phyloP scores from a whole-genome alignment of 306 rosid genomes.

The Delonix regia region DNA sequence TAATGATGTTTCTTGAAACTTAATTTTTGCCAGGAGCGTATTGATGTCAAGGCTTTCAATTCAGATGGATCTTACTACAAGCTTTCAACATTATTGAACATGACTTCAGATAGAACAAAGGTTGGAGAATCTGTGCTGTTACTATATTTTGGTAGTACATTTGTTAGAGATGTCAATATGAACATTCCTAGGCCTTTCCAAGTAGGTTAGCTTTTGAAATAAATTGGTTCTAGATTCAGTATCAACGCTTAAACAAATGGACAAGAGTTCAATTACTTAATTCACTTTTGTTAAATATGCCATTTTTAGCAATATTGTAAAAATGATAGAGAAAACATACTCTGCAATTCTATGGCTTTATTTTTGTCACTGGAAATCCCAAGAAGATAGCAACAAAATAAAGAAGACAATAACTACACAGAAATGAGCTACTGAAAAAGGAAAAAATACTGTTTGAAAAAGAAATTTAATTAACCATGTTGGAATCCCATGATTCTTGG shows the following conservation, averaged over 20 bases:
- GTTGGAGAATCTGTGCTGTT: constrained; percentile 43
- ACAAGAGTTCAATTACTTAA: neutral
- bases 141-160: constrained; percentile 13
- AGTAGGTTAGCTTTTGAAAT: neutral
- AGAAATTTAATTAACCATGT: no score
- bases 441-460: no score
- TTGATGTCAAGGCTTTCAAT: constrained; percentile 84
- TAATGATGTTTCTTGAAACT: constrained; percentile 41
- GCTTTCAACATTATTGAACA: constrained; percentile 80
- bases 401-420: no score
- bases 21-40: constrained; percentile 67
- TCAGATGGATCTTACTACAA: constrained; percentile 93
- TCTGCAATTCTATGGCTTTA: no score
- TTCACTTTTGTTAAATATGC: neutral
- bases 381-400: no score
- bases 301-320: neutral
- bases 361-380: no score
- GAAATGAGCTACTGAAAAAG: no score
- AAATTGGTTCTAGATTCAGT: neutral
- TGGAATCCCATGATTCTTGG: no score
- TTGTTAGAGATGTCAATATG: neutral
- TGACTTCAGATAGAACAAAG: constrained; percentile 98
- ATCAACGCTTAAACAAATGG: neutral
- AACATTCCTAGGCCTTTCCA: neutral
- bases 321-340: no score